These are phyloP conservation scores for Cylindrodendrum hubeiense DNA, from an alignment of 2,329 filamentous ascomycete species.

Conservation along the genomic window DNA sequence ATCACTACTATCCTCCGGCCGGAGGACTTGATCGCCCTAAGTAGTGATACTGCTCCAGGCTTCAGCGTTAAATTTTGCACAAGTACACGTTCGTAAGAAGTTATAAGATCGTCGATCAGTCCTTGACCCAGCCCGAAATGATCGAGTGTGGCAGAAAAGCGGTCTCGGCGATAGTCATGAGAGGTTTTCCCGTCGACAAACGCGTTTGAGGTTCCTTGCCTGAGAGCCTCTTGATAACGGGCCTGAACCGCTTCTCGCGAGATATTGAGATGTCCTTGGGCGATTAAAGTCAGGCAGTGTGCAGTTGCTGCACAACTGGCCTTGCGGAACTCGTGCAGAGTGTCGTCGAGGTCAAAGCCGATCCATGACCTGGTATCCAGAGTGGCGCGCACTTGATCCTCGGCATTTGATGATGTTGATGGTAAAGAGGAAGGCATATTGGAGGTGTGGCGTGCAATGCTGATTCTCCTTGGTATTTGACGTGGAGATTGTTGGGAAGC, in stretches of 20 bases:
- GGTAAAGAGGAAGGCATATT: background rate
- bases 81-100: constrained; percentile 48
- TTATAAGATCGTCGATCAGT: constrained; percentile 36
- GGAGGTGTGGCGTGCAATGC: background rate
- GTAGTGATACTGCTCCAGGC: constrained; percentile 49
- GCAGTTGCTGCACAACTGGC: constrained; percentile 53
- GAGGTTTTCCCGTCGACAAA: constrained; percentile 60
- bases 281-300: constrained; percentile 48
- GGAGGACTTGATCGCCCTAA: constrained; percentile 47
- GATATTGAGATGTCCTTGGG: constrained; percentile 1
- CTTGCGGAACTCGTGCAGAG: constrained; percentile 59
- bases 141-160: constrained; percentile 51
- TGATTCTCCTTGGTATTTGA: constrained; percentile 22
- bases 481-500: background rate
- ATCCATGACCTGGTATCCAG: constrained; percentile 50
- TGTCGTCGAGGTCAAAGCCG: constrained; percentile 63
- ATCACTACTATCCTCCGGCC: constrained; percentile 57
- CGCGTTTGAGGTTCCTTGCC: constrained; percentile 50
- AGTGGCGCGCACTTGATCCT: background rate
- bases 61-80: constrained; percentile 50
- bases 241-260: constrained; percentile 30
- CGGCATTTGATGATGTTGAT: rapidly evolving
- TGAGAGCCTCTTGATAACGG: constrained; percentile 51
- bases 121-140: constrained; percentile 40
- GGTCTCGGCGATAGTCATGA: constrained; percentile 55